These are phyloP conservation scores for Pyrenula aspistea DNA, from an alignment of 495 filamentous ascomycete species.

Conservation along the genomic window DNA sequence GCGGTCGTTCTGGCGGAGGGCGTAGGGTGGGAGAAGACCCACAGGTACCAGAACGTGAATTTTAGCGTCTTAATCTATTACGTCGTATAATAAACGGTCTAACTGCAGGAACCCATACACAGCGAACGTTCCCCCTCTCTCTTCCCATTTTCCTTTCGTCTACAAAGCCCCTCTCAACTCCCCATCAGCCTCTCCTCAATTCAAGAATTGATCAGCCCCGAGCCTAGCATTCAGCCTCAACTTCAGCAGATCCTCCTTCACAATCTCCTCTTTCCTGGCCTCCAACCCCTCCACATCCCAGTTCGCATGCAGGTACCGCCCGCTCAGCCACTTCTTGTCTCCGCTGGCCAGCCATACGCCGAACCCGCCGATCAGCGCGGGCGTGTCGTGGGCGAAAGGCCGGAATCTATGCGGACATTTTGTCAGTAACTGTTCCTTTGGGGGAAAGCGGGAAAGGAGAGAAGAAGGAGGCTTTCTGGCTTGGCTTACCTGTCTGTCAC, in stretches of 20 bases:
- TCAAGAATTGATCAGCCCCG: neutral
- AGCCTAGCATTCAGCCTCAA: constrained; percentile 2
- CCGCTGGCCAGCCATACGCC: constrained; percentile 26
- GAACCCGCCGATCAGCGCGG: constrained; percentile 22
- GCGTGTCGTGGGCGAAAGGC: constrained; percentile 20
- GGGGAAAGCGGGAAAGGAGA: neutral
- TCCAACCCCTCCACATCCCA: constrained; percentile 35
- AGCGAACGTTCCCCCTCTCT: no score
- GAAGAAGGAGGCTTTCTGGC: constrained; percentile 1
- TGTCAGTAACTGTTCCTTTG: neutral
- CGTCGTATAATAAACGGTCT: no score
- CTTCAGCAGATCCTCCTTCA: constrained; percentile 16
- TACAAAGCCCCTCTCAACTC: no score
- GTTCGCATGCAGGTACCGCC: constrained; percentile 24
- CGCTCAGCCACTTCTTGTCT: constrained; percentile 26
- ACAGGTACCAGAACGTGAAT: no score
- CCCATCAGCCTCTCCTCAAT: neutral
- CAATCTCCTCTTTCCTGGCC: constrained; percentile 27
- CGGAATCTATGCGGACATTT: constrained; percentile 4
- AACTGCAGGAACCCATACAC: no score
- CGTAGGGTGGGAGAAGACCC: no score
- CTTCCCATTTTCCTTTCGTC: no score
- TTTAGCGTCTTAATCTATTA: no score
- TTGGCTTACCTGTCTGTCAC: neutral
- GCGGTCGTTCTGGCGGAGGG: no score